A percentile compares a stretch with the other conserved stretches of the same genome.
Conservation (phyloP, 257 asterid genomes). For the Nicotiana tabacum region DNA sequence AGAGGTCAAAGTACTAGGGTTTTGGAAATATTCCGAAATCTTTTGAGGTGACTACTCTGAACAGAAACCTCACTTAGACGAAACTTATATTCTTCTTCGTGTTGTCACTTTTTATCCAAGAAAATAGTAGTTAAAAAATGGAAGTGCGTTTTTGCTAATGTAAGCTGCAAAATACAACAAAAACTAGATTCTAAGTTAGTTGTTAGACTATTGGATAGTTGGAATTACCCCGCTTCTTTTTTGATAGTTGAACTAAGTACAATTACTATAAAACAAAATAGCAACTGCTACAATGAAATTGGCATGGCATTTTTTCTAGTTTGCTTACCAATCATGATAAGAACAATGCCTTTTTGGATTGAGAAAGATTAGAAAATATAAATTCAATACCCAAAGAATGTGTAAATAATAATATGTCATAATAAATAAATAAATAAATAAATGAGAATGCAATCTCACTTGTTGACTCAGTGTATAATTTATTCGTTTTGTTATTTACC, state of each 20-base stretch:
- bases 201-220: slow-evolving; percentile 22
- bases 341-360: neutral
- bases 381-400: neutral
- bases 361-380: neutral
- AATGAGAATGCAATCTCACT: slow-evolving; percentile 1
- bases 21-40: neutral
- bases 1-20: neutral
- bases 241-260: slow-evolving; percentile 37
- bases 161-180: slow-evolving; percentile 20
- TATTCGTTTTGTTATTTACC: neutral
- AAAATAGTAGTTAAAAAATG: slow-evolving; percentile 46
- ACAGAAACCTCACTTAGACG: neutral
- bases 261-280: slow-evolving; percentile 42
- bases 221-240: slow-evolving; percentile 10
- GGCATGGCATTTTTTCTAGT: neutral
- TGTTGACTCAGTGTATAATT: neutral
- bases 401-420: neutral
- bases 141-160: slow-evolving; percentile 28
- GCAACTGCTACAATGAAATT: slow-evolving; percentile 52
- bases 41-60: neutral
- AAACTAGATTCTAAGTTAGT: slow-evolving; percentile 12
- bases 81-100: neutral
- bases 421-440: neutral
- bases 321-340: neutral
- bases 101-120: slow-evolving; percentile 20